Base-by-base conservation (phyloP, 345 rosid species). In the Erucastrum elatum region DNA sequence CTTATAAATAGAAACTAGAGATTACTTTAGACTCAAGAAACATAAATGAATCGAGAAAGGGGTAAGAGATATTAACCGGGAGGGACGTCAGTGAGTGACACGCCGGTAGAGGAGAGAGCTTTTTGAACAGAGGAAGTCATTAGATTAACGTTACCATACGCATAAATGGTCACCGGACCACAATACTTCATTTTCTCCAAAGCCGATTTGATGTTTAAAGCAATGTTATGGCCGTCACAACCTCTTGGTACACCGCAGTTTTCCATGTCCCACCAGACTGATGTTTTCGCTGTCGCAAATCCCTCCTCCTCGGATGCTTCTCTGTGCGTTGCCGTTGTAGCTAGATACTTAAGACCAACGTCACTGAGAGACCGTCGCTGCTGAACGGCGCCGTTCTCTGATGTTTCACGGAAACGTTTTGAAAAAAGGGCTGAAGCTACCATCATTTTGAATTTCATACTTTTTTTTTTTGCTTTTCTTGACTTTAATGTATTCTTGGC, bases 261-360 rank as follows among this genome's bases (percentile, higher is more conserved):
- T 86, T 90, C 98, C 5, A 87, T 80, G 82, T 93, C 98, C 98
- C 93, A 93, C 94, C 94, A 93, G 7, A 87, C 93, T 69, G 98
- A 88, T 10, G 84, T 90, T 86, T 88, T 91, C 2, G 94, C 91
- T 72, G n/a, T 31, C 10, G 46, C 80, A 68, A 88, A 93, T 77
- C 83, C 87, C 58, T 79, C 16, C 85, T 89, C 96, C 71, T 11
- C 25, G 10, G 13, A 3, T 41, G 49, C 49, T 41, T 41, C 13
- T 41, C 49, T 3, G 49, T 6, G 7, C 13, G 13, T 9, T 41
- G 15, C 55, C 16, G 6, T 10, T 12, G 6, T 46, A 13, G 55
- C 55, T 13, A 46, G 55, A 13, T 49, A 49, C 55, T 49, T 49
- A 0, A 49, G 55, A 11, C 55, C 55, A n/a, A 3, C 55, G 55